Evolutionary conservation across 805 yeast species (phyloP), one percentile per base, ranked within the genome.

Genomic region (Yarrowia phangngaensis): DNA sequence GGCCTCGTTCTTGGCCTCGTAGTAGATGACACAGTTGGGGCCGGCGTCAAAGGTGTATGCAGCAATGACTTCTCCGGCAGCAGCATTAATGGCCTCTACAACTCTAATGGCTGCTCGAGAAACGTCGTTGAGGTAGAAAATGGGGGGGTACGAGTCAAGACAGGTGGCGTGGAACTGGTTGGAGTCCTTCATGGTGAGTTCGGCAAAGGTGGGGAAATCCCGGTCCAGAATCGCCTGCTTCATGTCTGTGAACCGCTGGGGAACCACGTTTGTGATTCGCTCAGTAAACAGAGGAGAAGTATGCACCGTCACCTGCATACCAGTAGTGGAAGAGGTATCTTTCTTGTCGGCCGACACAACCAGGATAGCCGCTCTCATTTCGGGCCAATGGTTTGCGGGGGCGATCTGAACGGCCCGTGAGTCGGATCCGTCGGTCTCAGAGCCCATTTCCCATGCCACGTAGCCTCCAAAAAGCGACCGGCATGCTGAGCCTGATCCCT

Each of bases 381-480:
- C 73, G 31, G 97, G 88, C 99, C 98, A 92, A 66, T 86, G 95
- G 26, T 70, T 71, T 57, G 73, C 62, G 7, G 95, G 83, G 3
- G 95, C 95, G 29, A 92, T 78, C 69, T 89, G 87, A 20, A 88
- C 95, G 3, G 99, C 99, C 58, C 79, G 82, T 11, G 97, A 89
- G 68, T 92, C 98, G 34, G 77, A 72, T n/a, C 98, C 98, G 61
- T 88, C 82, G 0, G 55, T 67, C 52, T 61, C 55, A 3, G 58
- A 56, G 51, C 99, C 99, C 97, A 89, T 88, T 66, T 92, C 96
- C 99, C 99, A 92, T 3, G 97, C 97, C 9, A 92, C 99, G 62
- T 80, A 92, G 6, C 99, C 99, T 38, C 98, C 97, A 67, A 86
- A 87, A 54, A 92, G 71, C 7, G 97, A 92, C 66, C 99, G 77